Evolutionary conservation across 2,329 filamentous ascomycete genomes (phyloP).

Genomic region (Madurella fahalii): DNA sequence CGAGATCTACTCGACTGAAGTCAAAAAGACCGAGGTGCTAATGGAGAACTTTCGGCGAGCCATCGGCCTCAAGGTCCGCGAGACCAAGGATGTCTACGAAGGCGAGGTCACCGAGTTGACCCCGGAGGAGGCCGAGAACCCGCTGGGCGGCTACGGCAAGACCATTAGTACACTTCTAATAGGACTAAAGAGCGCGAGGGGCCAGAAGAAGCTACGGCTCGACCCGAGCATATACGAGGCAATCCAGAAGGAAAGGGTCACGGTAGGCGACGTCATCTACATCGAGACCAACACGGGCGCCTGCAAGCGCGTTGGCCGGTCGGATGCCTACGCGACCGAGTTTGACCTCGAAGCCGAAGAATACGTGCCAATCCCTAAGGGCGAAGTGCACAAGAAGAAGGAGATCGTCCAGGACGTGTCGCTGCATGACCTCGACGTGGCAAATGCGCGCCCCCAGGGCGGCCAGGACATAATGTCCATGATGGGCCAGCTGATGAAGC

Average conservation of each 20-base stretch:
- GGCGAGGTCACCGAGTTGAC: constrained; percentile 97
- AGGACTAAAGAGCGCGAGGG: constrained; percentile 89
- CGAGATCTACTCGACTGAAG: constrained; percentile 95
- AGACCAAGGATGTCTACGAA: constrained; percentile 99
- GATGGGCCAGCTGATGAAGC: constrained; percentile 99
- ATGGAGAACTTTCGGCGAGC: constrained; percentile 99
- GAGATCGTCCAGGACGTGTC: constrained; percentile 99
- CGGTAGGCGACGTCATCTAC: constrained; percentile 95
- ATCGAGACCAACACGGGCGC: constrained; percentile 98
- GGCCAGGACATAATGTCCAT: constrained; percentile 99
- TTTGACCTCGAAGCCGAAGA: constrained; percentile 98
- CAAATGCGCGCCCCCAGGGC: constrained; percentile 90
- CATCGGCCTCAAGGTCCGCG: constrained; percentile 92
- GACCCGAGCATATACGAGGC: constrained; percentile 99
- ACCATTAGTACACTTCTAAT: constrained; percentile 96
- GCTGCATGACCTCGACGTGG: constrained; percentile 91
- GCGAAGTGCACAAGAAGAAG: constrained; percentile 99
- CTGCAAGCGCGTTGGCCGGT: constrained; percentile 93
- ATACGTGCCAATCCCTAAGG: constrained; percentile 97
- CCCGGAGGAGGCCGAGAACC: constrained; percentile 96
- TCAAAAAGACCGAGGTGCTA: constrained; percentile 98
- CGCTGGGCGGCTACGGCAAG: constrained; percentile 91
- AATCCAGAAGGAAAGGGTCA: constrained; percentile 96
- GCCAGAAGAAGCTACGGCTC: constrained; percentile 94
- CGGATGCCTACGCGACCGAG: constrained; percentile 95